Conservation (phyloP, 2,329 filamentous ascomycete genomes). For the Neurospora sp. region DNA sequence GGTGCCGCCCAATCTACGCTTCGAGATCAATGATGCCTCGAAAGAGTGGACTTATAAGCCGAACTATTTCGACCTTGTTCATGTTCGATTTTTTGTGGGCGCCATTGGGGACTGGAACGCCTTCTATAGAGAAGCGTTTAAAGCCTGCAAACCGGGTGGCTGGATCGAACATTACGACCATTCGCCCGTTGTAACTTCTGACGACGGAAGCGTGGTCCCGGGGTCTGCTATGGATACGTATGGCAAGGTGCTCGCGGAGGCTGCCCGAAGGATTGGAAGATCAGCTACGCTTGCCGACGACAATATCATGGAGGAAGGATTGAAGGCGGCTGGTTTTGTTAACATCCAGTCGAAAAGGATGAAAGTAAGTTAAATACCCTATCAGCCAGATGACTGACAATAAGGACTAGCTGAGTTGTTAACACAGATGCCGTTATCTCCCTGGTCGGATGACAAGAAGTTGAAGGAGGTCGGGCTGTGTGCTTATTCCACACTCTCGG, state of each 20-base stretch:
- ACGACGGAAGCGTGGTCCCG: slow-evolving; percentile 1
- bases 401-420: neutral
- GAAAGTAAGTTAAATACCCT: neutral
- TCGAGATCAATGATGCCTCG: slow-evolving; percentile 53
- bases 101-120: slow-evolving; percentile 42
- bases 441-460: slow-evolving; percentile 25
- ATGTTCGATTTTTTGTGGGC: slow-evolving; percentile 44
- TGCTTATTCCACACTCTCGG: neutral
- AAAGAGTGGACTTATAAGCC: slow-evolving; percentile 35
- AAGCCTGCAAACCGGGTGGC: slow-evolving; percentile 44
- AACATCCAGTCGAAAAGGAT: neutral
- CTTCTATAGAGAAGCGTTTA: slow-evolving; percentile 37
- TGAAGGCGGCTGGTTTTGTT: slow-evolving; percentile 6
- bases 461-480: slow-evolving; percentile 19
- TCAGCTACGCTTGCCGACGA: neutral
- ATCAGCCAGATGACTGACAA: neutral
- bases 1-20: slow-evolving; percentile 45
- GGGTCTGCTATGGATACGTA: slow-evolving; percentile 3
- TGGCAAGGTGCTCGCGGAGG: slow-evolving; percentile 6
- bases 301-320: neutral
- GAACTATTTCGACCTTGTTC: slow-evolving; percentile 46
- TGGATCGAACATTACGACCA: slow-evolving; percentile 14
- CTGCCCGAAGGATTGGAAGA: neutral
- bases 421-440: slow-evolving; percentile 19
- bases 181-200: neutral